Base-by-base conservation (phyloP, 1,139 yeast genomes). In the Pneumocystis jirovecii region DNA sequence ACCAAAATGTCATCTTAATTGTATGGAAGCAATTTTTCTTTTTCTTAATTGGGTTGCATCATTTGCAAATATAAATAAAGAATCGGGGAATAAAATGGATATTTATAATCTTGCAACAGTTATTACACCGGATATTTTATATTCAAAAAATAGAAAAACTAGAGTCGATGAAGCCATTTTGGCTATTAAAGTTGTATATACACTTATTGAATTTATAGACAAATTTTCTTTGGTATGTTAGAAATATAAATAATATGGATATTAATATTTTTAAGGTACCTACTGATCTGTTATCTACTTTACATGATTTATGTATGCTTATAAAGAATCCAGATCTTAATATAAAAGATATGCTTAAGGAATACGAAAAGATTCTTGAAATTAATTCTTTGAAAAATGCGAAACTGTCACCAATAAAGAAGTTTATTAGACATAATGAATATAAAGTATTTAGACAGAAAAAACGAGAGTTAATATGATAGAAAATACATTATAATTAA, bases 1-100 rank as follows among this genome's bases (percentile, higher is more conserved):
- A 60, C 97, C 97, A 0, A 80, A 86, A 68, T 81, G 85, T 35
- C 89, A 91, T 73, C 82, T 98, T 65, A 96, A 90, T 73, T 81
- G 89, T 64, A 80, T 91, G 65, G 98, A 95, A 73, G 96, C 91
- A 4, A 77, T 95, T 64, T 79, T 91, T 50, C 85, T 86, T 69
- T 95, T 95, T 74, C 83, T 95, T 74, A 86, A 86, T 74, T 93
- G 98, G 97, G 95, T 91, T 1, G 91, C 97, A 0, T 89, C 97
- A 5, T 95, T 95, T 76, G 88, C 97, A 0, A 93, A 71, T 40
- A 69, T 87, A 68, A 95, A 87, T 71, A 89, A 87, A 71, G 89
- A 86, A 70, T 83, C 83, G 35, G 98, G 98, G 0, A 90, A 97
- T 7, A 93, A 91, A 77, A 95, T 95, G 99, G 97, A 93, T 74